Percentiles rank a stretch among this genome's conserved stretches.
phyloP scores from a whole-genome alignment of 352 stramenopile species.

The Thalassiosira hispida region DNA sequence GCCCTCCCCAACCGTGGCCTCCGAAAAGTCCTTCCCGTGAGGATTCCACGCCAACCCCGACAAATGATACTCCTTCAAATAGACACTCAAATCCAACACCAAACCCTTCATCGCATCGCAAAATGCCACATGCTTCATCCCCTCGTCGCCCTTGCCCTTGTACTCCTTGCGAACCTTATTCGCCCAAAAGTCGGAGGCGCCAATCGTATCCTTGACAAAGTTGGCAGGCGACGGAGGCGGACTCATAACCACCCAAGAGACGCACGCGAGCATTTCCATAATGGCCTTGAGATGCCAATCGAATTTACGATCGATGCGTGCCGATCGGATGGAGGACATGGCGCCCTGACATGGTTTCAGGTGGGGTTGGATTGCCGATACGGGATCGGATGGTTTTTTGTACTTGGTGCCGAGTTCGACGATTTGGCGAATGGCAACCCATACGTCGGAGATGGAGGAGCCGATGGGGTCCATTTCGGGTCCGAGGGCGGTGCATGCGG shows the following conservation, averaged over 20 bases:
- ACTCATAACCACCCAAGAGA: constrained; percentile 84
- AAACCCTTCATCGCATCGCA: constrained; percentile 93
- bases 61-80: constrained; percentile 95
- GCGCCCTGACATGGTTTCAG: constrained; percentile 67
- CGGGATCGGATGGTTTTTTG: constrained; percentile 87
- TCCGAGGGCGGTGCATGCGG: constrained; percentile 86
- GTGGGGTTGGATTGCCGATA: constrained; percentile 49
- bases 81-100: constrained; percentile 90
- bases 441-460: constrained; percentile 89
- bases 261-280: constrained; percentile 78
- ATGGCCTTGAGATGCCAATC: constrained; percentile 86
- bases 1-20: constrained; percentile 54
- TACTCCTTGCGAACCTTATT: constrained; percentile 98
- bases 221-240: constrained; percentile 85
- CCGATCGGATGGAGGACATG: constrained; percentile 60
- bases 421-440: constrained; percentile 90
- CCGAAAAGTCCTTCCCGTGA: constrained; percentile 71
- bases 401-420: constrained; percentile 91
- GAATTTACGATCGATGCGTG: constrained; percentile 79
- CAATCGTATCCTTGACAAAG: constrained; percentile 95
- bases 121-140: constrained; percentile 91
- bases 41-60: constrained; percentile 94
- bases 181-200: constrained; percentile 94
- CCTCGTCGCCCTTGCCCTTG: constrained; percentile 89
- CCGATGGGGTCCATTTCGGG: constrained; percentile 86